Conservation (phyloP, 176 grass and related monocot species). For the Pontederia paniculata region DNA sequence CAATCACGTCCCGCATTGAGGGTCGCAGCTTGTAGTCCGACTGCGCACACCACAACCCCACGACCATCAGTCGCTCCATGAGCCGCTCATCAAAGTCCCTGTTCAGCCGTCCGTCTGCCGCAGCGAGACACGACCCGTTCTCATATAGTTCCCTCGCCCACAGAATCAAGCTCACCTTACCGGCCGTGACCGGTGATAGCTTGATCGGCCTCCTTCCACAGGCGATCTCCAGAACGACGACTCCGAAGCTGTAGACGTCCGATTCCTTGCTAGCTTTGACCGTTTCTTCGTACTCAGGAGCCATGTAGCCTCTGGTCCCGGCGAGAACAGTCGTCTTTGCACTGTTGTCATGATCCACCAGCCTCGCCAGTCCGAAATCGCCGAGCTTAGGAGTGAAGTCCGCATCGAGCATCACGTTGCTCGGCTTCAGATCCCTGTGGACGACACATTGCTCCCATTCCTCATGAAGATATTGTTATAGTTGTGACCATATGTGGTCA, state of each 20-base stretch:
- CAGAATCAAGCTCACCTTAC: conserved; percentile 4
- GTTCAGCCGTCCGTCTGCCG: not conserved
- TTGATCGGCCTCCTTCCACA: conserved; percentile 1
- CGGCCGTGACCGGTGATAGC: not conserved
- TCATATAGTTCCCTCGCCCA: conserved; percentile 10
- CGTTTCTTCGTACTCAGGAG: no score
- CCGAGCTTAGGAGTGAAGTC: conserved; percentile 11
- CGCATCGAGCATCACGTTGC: conserved; percentile 16
- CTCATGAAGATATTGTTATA: no score
- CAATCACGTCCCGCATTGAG: conserved; percentile 6
- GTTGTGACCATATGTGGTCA: no score
- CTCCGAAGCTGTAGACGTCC: no score
- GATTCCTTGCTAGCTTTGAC: no score
- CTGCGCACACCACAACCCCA: conserved; percentile 11
- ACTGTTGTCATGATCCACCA: no score
- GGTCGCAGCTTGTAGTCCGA: not conserved
- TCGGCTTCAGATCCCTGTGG: no score
- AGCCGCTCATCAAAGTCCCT: not conserved
- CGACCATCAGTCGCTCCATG: conserved; percentile 8
- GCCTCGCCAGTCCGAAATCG: conserved; percentile 11
- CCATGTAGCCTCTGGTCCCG: no score
- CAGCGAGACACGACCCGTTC: not conserved
- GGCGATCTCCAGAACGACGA: conserved; percentile 10
- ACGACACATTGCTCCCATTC: conserved; percentile 18
- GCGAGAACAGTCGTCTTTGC: no score